Evolutionary conservation across 164 flowering plant species (phyloP).

Genomic region (Liriodendron chinense): DNA sequence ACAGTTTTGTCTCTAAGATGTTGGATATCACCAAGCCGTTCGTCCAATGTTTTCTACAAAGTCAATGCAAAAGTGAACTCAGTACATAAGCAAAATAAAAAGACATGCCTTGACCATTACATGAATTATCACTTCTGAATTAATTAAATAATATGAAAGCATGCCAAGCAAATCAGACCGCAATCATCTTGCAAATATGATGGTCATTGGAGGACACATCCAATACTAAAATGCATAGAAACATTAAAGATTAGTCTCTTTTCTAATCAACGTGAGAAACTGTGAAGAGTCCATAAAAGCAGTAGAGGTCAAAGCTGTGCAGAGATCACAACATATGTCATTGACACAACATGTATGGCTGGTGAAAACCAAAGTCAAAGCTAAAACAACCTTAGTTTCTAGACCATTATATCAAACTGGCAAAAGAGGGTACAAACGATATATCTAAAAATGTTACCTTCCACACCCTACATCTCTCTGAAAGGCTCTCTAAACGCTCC

Average conservation of each 20-base stretch:
- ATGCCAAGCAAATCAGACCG: background rate
- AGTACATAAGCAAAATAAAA: background rate
- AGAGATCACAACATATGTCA: too few species aligned
- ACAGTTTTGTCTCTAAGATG: conserved; percentile 63
- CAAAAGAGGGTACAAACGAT: background rate
- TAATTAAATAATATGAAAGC: too few species aligned
- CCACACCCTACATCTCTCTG: conserved; percentile 53
- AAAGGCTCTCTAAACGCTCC: conserved; percentile 43
- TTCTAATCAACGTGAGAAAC: background rate
- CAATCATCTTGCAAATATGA: too few species aligned
- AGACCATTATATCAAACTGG: too few species aligned
- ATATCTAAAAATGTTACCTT: conserved; percentile 38
- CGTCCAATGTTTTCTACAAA: conserved; percentile 50
- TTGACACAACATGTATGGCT: too few species aligned
- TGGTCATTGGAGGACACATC: background rate
- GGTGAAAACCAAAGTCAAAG: too few species aligned
- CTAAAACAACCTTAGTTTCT: too few species aligned
- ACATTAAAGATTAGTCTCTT: background rate
- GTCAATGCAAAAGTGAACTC: background rate
- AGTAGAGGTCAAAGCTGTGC: too few species aligned
- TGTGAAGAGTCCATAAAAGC: background rate
- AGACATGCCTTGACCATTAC: background rate
- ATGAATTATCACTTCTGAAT: background rate
- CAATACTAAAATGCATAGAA: background rate
- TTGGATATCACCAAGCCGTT: conserved; percentile 43